These are phyloP conservation scores for Dissophora globulifera DNA, from an alignment of 192 early-diverging fungal species.

Conservation along the genomic window DNA sequence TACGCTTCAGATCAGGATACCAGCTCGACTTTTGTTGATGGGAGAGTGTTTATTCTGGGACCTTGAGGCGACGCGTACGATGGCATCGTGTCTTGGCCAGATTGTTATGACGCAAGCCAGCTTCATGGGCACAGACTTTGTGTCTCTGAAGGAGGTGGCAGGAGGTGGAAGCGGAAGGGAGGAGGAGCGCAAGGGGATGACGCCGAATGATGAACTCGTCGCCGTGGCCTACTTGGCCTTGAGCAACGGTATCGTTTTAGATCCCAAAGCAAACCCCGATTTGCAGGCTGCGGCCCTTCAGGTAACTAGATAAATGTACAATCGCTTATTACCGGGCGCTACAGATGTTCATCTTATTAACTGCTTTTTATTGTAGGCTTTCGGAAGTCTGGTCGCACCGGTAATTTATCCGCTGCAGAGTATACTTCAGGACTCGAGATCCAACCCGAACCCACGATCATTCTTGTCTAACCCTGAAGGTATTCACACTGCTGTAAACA, in stretches of 20 bases:
- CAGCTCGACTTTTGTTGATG: neutral
- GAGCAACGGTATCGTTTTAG: conserved; percentile 24
- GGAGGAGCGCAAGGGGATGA: conserved; percentile 20
- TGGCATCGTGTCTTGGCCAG: conserved; percentile 27
- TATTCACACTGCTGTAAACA: conserved; percentile 1
- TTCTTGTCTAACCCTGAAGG: conserved; percentile 17
- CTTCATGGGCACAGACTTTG: conserved; percentile 37
- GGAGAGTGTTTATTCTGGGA: conserved; percentile 27
- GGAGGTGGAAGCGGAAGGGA: neutral
- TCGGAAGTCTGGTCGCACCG: conserved; percentile 20
- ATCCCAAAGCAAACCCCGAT: conserved; percentile 16
- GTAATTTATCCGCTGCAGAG: conserved; percentile 35
- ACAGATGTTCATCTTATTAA: too few relatives aligned
- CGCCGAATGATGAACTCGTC: conserved; percentile 39
- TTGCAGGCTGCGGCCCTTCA: conserved; percentile 10
- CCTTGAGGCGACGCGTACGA: conserved; percentile 18
- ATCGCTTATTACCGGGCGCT: too few relatives aligned
- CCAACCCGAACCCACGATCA: conserved; percentile 2
- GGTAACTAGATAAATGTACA: neutral
- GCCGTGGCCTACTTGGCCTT: conserved; percentile 27
- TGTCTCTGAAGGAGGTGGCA: neutral
- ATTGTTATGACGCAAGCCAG: conserved; percentile 11
- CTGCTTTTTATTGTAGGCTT: too few relatives aligned
- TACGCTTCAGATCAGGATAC: conserved; percentile 32
- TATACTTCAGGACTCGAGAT: conserved; percentile 27